These are phyloP conservation scores for Sarocladium strictum DNA, from an alignment of 2,329 filamentous ascomycete species.

Conservation along the genomic window DNA sequence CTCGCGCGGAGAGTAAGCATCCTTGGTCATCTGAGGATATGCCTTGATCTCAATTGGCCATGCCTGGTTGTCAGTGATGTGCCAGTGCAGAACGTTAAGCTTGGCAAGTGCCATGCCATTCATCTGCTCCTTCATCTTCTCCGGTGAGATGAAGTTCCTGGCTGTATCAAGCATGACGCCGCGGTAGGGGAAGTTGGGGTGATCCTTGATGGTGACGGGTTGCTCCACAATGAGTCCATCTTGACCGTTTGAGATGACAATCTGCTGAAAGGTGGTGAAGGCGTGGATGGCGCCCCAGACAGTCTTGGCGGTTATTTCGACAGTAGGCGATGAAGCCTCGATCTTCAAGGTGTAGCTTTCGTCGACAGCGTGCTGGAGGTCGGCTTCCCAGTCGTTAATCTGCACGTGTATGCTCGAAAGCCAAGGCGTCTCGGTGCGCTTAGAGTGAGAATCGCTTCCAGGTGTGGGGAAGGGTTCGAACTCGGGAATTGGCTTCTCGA, in stretches of 20 bases:
- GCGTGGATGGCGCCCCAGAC: slow-evolving; percentile 66
- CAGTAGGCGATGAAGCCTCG: slow-evolving; percentile 58
- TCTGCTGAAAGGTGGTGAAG: slow-evolving; percentile 72
- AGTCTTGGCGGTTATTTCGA: slow-evolving; percentile 66
- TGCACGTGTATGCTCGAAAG: slow-evolving; percentile 2
- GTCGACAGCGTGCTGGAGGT: slow-evolving; percentile 44
- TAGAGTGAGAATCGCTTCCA: slow-evolving; percentile 20
- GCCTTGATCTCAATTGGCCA: slow-evolving; percentile 79
- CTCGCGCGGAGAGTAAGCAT: slow-evolving; percentile 63
- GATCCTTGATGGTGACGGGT: slow-evolving; percentile 67
- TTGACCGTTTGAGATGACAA: slow-evolving; percentile 62
- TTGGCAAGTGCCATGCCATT: slow-evolving; percentile 75
- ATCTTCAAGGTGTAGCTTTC: slow-evolving; percentile 70
- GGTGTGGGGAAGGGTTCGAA: slow-evolving; percentile 46
- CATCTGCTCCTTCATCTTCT: slow-evolving; percentile 67
- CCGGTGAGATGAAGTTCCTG: slow-evolving; percentile 62
- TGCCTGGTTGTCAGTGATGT: slow-evolving; percentile 77
- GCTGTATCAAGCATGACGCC: slow-evolving; percentile 76
- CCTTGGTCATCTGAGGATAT: slow-evolving; percentile 65
- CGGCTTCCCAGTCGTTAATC: slow-evolving; percentile 1
- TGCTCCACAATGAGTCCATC: slow-evolving; percentile 63
- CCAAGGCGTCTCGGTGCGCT: slow-evolving; percentile 18
- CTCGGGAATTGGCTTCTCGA: slow-evolving; percentile 42
- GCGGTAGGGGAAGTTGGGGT: slow-evolving; percentile 68
- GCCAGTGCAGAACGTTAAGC: slow-evolving; percentile 75